Evolutionary conservation across 2,329 filamentous ascomycete species (phyloP), one percentile per base, ranked within the genome.

Genomic region (Aspergillus spinulosporus): DNA sequence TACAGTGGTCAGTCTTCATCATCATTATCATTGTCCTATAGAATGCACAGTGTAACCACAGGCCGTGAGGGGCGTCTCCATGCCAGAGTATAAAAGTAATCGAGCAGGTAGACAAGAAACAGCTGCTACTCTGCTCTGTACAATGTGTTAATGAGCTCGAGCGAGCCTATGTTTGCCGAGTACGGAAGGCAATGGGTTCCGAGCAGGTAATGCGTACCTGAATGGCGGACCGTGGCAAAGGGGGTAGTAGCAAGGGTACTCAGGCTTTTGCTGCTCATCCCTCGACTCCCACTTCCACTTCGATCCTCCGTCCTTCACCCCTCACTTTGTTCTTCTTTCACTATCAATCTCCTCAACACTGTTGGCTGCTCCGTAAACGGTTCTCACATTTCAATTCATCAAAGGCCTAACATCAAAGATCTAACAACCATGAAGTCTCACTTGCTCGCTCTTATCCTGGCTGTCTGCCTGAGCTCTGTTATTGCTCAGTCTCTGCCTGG

Each of bases 361-460:
- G 8, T 39, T 40, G 14, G 29, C n/a, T 36, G 32, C 5, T 21
- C 5, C 8, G 31, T 26, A 40, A 44, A 28, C 44, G 29, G 12
- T 12, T 46, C 31, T 15, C 43, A 9, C 26, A 15, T 28, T 3
- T 52, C 42, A 54, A 31, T 32, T 39, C 40, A 43, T 49, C 48
- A 36, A 37, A 59, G 21, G 21, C 21, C 21, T 21, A 21, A 21
- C 21, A 21, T 21, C 21, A 21, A 21, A 21, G 21, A 34, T 9
- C 39, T 12, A n/a, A 14, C 49, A 62, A 74, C 46, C 39, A 83
- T 83, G 81, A 82, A 80, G 74, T 58, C 74, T 59, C 69, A 79
- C 56, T 64, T 80, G 64, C 70, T 82, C 61, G 69, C 78, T 59
- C 71, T 84, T 64, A 78, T 82, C 63, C 72, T 84, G 48, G 77